Percentiles rank a stretch among this genome's conserved stretches.
Evolutionary conservation across 2,329 filamentous ascomycete species (phyloP).

Genomic region (Calonectria crousiana): DNA sequence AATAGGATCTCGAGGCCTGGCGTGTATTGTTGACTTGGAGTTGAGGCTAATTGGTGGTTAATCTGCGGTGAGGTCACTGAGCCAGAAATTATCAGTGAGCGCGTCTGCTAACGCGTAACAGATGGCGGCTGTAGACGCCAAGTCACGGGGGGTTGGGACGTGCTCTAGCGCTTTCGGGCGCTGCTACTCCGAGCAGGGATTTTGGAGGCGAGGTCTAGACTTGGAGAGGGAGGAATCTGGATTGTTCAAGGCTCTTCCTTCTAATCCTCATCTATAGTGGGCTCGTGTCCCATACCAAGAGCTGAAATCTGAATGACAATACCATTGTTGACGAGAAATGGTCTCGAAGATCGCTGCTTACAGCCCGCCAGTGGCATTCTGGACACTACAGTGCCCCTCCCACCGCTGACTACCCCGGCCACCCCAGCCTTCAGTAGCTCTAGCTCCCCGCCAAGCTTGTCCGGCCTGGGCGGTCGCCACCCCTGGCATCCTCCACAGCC

Average conservation of each 20-base stretch:
- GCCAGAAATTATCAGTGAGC: background rate
- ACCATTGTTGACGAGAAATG: background rate
- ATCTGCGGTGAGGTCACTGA: background rate
- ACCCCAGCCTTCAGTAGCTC: conserved; percentile 11
- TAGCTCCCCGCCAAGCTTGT: conserved; percentile 15
- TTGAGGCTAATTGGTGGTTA: background rate
- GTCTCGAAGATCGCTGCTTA: background rate
- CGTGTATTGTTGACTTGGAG: background rate
- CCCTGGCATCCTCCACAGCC: conserved; percentile 18
- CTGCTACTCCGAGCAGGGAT: background rate
- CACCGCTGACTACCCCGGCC: background rate
- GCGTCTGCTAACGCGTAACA: conserved; percentile 18
- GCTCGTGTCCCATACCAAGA: background rate
- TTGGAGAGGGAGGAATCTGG: background rate
- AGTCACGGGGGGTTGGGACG: conserved; percentile 18
- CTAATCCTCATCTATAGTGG: background rate
- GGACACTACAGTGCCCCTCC: background rate
- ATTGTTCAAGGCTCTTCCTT: background rate
- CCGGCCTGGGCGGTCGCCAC: background rate
- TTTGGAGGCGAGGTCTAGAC: background rate
- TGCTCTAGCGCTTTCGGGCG: conserved; percentile 1
- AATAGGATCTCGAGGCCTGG: background rate
- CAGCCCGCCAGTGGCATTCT: background rate
- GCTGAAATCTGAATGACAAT: background rate
- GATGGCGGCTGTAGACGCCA: conserved; percentile 18